Conservation (phyloP, 352 stramenopile genomes). For the Peronospora tabacina region DNA sequence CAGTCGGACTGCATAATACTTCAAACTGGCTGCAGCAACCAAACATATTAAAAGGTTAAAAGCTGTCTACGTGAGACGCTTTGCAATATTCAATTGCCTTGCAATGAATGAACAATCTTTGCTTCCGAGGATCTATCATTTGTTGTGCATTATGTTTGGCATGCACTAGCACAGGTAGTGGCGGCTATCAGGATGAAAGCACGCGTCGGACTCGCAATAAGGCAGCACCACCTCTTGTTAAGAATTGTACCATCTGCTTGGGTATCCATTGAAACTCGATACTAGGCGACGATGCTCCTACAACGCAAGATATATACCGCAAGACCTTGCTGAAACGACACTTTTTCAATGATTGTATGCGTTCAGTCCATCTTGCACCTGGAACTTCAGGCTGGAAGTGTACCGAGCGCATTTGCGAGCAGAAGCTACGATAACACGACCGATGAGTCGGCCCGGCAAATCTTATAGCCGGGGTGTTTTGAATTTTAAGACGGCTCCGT, state of each 20-base stretch:
- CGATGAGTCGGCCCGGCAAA: neutral
- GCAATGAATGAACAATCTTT: no score
- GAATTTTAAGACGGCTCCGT: neutral
- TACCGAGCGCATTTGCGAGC: neutral
- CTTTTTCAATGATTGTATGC: neutral
- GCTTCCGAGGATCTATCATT: no score
- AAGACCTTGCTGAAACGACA: conserved; percentile 1
- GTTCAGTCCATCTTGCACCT: neutral
- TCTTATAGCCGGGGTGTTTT: neutral
- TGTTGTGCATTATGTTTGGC: no score
- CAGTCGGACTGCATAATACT: neutral
- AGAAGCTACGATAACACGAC: neutral
- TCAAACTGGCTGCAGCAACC: neutral
- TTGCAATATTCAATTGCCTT: no score
- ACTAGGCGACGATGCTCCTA: neutral
- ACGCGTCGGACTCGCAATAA: neutral
- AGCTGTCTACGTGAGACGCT: no score
- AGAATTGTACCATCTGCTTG: neutral
- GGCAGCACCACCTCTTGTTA: neutral
- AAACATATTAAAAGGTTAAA: no score
- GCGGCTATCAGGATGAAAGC: neutral
- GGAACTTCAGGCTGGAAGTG: neutral
- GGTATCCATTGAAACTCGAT: neutral
- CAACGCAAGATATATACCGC: neutral
- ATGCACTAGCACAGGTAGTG: no score